Base-by-base conservation (phyloP, 768 basidiomycete genomes). In the Hygrophoropsis aurantiaca region DNA sequence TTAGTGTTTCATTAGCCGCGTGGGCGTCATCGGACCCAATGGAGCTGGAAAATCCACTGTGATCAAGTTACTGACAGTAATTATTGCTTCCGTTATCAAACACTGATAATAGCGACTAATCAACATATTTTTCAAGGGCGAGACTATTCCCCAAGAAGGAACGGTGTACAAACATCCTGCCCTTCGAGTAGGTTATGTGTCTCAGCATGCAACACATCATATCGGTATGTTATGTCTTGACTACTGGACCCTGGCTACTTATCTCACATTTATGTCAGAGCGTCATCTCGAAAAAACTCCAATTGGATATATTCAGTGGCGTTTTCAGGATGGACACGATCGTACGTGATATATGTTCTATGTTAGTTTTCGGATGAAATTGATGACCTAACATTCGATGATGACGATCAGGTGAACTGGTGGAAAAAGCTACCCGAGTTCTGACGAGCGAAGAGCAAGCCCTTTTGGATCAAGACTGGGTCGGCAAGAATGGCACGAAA, bases 301-400 rank as follows among this genome's bases (percentile, higher is more conserved):
- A 20, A 90, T 94, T 50, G 87, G 86, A 45, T 98, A 98, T 62
- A 97, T 97, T 58, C 93, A 97, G 72, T 98, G 94, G 94, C 88
- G 94, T 58, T 98, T 94, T 82, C 94, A 97, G 65, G 94, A 97
- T 67, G 95, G 94, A 40, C 89, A 95, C 68, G 94, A 98, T 77
- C 88, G 93, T 89, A 65, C 55, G 83, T 74, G 33, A 62, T 38
- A 39, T 32, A 20, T 51, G 9, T 46, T n/a, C n/a, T n/a, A n/a
- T n/a, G n/a, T n/a, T n/a, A 15, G 55, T 35, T 46, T 42, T 53
- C 26, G 37, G 50, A 54, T 19, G 26, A 34, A 45, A 16, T 15
- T 40, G 50, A 33, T 41, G 35, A 46, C 47, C 32, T 44, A 39
- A 46, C n/a, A n/a, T 34, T 50, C 47, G 50, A 41, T 36, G 56